A percentile compares a stretch with the other conserved stretches of the same genome.
Conservation (phyloP, 768 basidiomycete genomes). For the Candolleomyces aberdarensis region DNA sequence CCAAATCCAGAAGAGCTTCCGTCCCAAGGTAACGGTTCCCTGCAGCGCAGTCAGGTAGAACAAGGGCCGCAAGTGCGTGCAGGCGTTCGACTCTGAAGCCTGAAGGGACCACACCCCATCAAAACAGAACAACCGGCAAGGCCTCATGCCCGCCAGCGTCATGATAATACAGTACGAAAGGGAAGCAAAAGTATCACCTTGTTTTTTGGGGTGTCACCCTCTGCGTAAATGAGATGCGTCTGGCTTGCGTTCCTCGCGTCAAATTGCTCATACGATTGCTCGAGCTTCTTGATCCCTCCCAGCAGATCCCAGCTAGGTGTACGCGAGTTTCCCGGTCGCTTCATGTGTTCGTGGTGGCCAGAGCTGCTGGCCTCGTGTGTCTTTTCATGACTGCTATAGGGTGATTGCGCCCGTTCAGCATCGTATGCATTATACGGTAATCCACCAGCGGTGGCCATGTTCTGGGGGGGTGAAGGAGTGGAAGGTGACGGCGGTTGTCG, state of each 20-base stretch:
- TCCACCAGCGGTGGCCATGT: background rate
- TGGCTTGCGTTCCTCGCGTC: conserved; percentile 51
- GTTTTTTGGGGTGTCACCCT: conserved; percentile 59
- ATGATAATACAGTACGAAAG: background rate
- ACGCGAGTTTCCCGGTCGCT: conserved; percentile 12
- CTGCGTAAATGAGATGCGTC: conserved; percentile 51
- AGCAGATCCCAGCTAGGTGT: conserved; percentile 50
- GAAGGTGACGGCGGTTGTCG: background rate
- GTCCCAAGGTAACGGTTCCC: background rate
- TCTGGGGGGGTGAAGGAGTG: background rate
- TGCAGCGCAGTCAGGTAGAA: background rate
- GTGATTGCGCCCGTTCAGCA: conserved; percentile 20
- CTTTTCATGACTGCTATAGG: background rate
- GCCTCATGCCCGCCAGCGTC: background rate
- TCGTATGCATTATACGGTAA: conserved; percentile 7
- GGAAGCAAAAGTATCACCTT: conserved; percentile 33
- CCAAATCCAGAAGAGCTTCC: background rate
- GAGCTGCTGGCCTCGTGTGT: background rate
- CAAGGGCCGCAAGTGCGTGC: background rate
- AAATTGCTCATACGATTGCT: conserved; percentile 56
- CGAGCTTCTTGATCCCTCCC: conserved; percentile 47
- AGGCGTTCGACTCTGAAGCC: no score
- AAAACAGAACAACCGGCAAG: background rate
- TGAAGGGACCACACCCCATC: background rate
- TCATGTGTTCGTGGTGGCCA: background rate